phyloP scores from a whole-genome alignment of 23 red algal species.

The Gracilaria gracilis region DNA sequence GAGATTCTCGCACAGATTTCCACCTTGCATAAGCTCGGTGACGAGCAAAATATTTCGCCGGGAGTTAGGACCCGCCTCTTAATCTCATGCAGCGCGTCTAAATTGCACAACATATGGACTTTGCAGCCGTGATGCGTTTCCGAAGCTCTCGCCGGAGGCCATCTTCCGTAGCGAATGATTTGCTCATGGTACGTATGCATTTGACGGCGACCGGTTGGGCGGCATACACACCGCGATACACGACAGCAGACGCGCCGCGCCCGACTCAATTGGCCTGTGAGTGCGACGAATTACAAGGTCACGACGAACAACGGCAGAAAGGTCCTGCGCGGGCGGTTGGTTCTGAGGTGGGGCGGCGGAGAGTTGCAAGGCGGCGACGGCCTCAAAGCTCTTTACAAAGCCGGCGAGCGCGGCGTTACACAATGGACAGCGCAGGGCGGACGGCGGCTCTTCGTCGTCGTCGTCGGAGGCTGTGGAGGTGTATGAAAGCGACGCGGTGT shows the following conservation, averaged over 20 bases:
- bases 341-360: background rate
- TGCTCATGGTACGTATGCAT: conserved; percentile 70
- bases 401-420: conserved; percentile 50
- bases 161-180: conserved; percentile 57
- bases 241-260: conserved; percentile 43
- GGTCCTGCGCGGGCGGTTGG: conserved; percentile 43
- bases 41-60: conserved; percentile 69
- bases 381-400: conserved; percentile 77
- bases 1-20: conserved; percentile 79
- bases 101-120: conserved; percentile 69
- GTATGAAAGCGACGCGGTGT: conserved; percentile 17
- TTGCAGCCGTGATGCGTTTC: conserved; percentile 51
- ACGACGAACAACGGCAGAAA: conserved; percentile 46
- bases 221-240: conserved; percentile 55
- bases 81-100: conserved; percentile 68
- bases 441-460: conserved; percentile 34
- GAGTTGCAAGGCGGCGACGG: conserved; percentile 52
- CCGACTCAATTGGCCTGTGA: conserved; percentile 38
- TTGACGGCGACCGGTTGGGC: conserved; percentile 61
- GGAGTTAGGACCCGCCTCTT: conserved; percentile 44
- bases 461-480: conserved; percentile 51
- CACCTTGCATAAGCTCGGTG: conserved; percentile 83
- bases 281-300: conserved; percentile 59
- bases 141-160: conserved; percentile 71
- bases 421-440: conserved; percentile 53